Conservation (phyloP, 2,329 filamentous ascomycete genomes). For the Fusarium luffae region DNA sequence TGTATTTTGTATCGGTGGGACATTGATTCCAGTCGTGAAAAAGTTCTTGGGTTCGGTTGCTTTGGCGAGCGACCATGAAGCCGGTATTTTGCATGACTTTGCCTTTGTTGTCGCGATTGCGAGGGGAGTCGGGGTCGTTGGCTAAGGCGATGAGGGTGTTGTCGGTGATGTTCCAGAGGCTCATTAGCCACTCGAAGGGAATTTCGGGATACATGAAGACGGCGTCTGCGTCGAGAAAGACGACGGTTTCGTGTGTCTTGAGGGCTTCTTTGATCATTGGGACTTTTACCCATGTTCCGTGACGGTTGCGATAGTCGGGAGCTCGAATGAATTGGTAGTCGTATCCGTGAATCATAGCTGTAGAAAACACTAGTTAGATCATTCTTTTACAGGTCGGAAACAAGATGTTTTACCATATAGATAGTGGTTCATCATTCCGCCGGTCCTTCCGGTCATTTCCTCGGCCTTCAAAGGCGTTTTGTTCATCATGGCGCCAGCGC, state of each 20-base stretch:
- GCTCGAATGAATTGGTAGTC: conserved; percentile 60
- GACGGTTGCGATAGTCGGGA: conserved; percentile 53
- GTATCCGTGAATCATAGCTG: conserved; percentile 58
- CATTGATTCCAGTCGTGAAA: conserved; percentile 25
- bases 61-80: conserved; percentile 39
- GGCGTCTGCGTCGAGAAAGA: conserved; percentile 59
- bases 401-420: conserved; percentile 27
- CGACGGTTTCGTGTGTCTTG: conserved; percentile 54
- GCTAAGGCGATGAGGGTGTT: conserved; percentile 58
- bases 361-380: neutral
- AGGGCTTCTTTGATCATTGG: conserved; percentile 53
- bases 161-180: conserved; percentile 56
- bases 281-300: conserved; percentile 59
- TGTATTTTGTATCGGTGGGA: conserved; percentile 5
- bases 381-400: too few relatives aligned
- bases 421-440: conserved; percentile 39
- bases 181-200: conserved; percentile 60
- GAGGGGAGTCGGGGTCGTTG: conserved; percentile 53
- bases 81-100: conserved; percentile 38
- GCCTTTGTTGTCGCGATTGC: conserved; percentile 51
- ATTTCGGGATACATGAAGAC: conserved; percentile 56
- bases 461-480: conserved; percentile 12
- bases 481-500: conserved; percentile 31
- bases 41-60: conserved; percentile 37
- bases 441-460: conserved; percentile 35